These are phyloP conservation scores for Oehlia diaphana DNA, from an alignment of 192 early-diverging fungal species.

Conservation along the genomic window DNA sequence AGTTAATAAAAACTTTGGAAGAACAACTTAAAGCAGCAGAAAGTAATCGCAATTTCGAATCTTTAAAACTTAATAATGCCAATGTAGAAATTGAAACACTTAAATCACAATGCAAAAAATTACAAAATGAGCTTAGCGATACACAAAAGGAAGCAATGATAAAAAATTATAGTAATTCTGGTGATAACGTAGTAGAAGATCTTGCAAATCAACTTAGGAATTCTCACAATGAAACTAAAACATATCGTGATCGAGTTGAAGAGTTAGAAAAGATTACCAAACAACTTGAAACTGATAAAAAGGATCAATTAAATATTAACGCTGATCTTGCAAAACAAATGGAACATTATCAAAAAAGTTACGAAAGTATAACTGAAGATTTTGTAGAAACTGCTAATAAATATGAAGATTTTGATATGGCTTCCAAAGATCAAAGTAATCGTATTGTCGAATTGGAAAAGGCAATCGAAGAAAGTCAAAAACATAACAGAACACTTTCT, in stretches of 20 bases:
- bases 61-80: not conserved
- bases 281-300: constrained; percentile 22
- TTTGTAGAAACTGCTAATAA: constrained; percentile 34
- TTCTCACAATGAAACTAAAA: not conserved
- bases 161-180: constrained; percentile 2
- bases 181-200: not conserved
- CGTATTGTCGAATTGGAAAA: constrained; percentile 37
- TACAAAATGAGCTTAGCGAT: constrained; percentile 22
- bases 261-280: constrained; percentile 20
- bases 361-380: constrained; percentile 39
- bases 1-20: not conserved
- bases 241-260: constrained; percentile 3
- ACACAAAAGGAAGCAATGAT: not conserved
- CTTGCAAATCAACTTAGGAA: constrained; percentile 6
- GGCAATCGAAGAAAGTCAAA: constrained; percentile 30
- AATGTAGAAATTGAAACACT: constrained; percentile 1
- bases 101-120: not conserved
- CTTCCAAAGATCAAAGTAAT: constrained; percentile 35
- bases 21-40: not conserved
- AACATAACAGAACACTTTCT: not conserved
- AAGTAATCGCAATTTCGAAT: not conserved
- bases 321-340: constrained; percentile 21
- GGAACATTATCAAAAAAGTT: constrained; percentile 36
- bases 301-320: not conserved
- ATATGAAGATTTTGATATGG: constrained; percentile 39